phyloP scores from a whole-genome alignment of 2,329 filamentous ascomycete species.

The Claviceps humidiphila region DNA sequence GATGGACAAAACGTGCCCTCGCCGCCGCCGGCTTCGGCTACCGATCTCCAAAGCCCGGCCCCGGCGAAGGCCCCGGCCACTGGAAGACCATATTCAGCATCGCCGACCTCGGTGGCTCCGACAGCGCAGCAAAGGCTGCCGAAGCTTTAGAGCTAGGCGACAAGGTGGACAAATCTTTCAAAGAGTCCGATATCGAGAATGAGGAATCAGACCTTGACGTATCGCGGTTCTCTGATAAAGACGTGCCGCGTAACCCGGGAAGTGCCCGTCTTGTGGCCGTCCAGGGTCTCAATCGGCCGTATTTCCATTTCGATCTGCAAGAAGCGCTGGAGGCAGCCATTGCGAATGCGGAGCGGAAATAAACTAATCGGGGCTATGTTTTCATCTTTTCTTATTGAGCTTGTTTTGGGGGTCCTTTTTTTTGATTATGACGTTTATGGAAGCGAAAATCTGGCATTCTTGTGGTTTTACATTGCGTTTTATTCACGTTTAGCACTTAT shows the following conservation, averaged over 20 bases:
- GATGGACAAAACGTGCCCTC: conserved; percentile 44
- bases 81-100: conserved; percentile 83
- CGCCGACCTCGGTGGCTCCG: conserved; percentile 63
- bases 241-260: conserved; percentile 15
- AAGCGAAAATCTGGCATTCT: not conserved
- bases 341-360: conserved; percentile 18
- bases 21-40: conserved; percentile 40
- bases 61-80: conserved; percentile 13
- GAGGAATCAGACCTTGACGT: conserved; percentile 10
- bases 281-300: conserved; percentile 35
- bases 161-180: conserved; percentile 18
- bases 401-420: not conserved
- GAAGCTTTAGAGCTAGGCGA: conserved; percentile 47
- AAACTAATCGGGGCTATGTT: not conserved
- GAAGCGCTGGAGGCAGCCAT: conserved; percentile 34
- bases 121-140: conserved; percentile 39
- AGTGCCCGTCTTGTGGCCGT: conserved; percentile 23
- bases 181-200: conserved; percentile 17
- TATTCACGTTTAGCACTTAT: too few species aligned
- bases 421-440: not conserved
- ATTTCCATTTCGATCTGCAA: conserved; percentile 38
- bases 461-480: too few species aligned
- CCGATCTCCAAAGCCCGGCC: conserved; percentile 17
- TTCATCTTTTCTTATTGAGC: not conserved
- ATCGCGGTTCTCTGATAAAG: conserved; percentile 15